These are phyloP conservation scores for Fusarium sp. DNA, from an alignment of 2,329 filamentous ascomycete genomes.

Conservation along the genomic window DNA sequence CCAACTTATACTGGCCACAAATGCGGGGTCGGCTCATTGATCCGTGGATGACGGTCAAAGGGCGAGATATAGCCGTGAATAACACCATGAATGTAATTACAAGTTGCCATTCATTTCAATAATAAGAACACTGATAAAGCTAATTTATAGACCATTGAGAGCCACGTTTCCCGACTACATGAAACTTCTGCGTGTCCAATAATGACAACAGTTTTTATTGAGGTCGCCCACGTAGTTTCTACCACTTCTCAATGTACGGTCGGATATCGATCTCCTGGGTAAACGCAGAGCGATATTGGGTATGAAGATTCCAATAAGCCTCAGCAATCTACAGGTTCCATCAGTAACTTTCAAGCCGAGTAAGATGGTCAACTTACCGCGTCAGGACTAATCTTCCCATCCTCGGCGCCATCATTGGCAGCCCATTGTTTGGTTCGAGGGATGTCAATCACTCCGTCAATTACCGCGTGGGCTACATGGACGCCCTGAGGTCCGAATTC, in stretches of 20 bases:
- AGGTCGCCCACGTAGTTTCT: slow-evolving; percentile 32
- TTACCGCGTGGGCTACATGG: slow-evolving; percentile 83
- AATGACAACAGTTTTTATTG: neutral
- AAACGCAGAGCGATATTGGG: slow-evolving; percentile 80
- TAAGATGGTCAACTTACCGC: slow-evolving; percentile 63
- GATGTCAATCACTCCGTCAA: slow-evolving; percentile 88
- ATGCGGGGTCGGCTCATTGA: neutral
- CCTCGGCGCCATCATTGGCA: slow-evolving; percentile 57
- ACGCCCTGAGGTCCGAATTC: slow-evolving; percentile 88
- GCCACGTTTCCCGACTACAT: no score
- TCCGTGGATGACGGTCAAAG: neutral
- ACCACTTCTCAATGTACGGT: slow-evolving; percentile 87
- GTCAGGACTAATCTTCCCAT: slow-evolving; percentile 76
- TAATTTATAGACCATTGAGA: neutral
- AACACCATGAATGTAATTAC: neutral
- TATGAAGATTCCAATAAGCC: slow-evolving; percentile 84
- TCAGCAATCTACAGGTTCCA: slow-evolving; percentile 75
- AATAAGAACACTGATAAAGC: neutral
- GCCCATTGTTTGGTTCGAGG: slow-evolving; percentile 68
- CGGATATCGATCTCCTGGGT: slow-evolving; percentile 84
- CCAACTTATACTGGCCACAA: neutral
- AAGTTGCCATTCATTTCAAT: neutral
- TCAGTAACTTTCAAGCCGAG: neutral
- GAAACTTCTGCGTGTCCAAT: neutral
- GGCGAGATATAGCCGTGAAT: neutral